Conservation (phyloP, 805 yeast genomes). For the Kodamaea neixiangensis region DNA sequence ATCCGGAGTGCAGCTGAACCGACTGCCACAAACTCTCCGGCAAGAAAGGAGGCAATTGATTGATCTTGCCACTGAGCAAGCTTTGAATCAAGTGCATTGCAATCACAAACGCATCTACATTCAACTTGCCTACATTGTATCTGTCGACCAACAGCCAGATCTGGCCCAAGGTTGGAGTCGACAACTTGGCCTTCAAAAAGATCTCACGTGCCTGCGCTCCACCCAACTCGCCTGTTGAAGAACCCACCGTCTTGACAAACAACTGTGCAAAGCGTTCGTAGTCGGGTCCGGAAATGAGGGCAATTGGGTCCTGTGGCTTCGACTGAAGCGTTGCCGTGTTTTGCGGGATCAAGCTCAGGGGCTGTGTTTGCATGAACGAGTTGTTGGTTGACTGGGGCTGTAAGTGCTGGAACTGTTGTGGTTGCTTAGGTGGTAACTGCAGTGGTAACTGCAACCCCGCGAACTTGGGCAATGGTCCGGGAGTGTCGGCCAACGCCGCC, state of each 20-base stretch:
- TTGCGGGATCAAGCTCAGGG: constrained; percentile 38
- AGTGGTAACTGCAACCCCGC: constrained; percentile 26
- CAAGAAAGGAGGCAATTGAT: constrained; percentile 51
- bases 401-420: constrained; percentile 15
- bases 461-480: constrained; percentile 70
- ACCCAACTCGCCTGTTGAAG: constrained; percentile 56
- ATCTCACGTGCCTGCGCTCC: constrained; percentile 86
- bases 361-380: constrained; percentile 45
- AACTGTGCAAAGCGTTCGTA: constrained; percentile 66
- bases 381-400: constrained; percentile 39
- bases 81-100: constrained; percentile 96
- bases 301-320: constrained; percentile 36
- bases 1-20: constrained; percentile 19
- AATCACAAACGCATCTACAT: constrained; percentile 74
- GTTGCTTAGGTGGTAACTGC: not conserved
- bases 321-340: constrained; percentile 36
- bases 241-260: constrained; percentile 65
- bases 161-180: constrained; percentile 74
- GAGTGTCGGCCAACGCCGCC: constrained; percentile 51
- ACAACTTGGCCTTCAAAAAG: constrained; percentile 84
- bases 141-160: constrained; percentile 90
- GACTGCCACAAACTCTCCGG: constrained; percentile 45
- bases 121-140: constrained; percentile 68
- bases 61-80: constrained; percentile 62
- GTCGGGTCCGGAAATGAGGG: constrained; percentile 58